Percentiles rank a stretch among this genome's conserved stretches.
Conservation (phyloP, 768 basidiomycete genomes). For the Pholiota molesta region DNA sequence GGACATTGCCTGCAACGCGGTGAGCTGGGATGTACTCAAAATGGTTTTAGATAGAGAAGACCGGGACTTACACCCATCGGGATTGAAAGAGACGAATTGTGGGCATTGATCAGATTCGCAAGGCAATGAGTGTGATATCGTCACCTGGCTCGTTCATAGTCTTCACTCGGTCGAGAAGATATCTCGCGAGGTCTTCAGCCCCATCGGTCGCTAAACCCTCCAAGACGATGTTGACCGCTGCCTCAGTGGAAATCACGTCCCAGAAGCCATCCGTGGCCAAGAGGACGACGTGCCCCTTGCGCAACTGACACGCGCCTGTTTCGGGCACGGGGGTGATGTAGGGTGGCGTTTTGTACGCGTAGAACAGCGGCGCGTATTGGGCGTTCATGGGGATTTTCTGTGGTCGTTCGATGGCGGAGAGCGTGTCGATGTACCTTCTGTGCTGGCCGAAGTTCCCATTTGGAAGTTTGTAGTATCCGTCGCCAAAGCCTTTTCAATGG, state of each 20-base stretch:
- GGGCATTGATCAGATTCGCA: slow-evolving; percentile 17
- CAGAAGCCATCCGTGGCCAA: slow-evolving; percentile 60
- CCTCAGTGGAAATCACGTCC: slow-evolving; percentile 53
- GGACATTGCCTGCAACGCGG: neutral
- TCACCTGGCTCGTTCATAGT: slow-evolving; percentile 30
- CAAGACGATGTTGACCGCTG: slow-evolving; percentile 44
- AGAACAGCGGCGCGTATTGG: slow-evolving; percentile 37
- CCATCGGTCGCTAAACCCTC: slow-evolving; percentile 22
- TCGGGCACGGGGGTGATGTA: slow-evolving; percentile 58
- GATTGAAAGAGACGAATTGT: neutral
- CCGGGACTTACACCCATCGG: neutral
- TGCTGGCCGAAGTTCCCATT: slow-evolving; percentile 32
- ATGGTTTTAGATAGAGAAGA: neutral
- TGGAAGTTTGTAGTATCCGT: slow-evolving; percentile 42
- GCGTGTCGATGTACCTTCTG: slow-evolving; percentile 34
- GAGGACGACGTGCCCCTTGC: slow-evolving; percentile 46
- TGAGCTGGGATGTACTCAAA: neutral
- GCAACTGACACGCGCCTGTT: slow-evolving; percentile 39
- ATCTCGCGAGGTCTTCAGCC: slow-evolving; percentile 29
- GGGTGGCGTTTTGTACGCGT: slow-evolving; percentile 59
- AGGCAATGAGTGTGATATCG: slow-evolving; percentile 37
- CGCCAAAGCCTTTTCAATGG: slow-evolving; percentile 37
- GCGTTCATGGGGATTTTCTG: slow-evolving; percentile 37
- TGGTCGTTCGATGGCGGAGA: slow-evolving; percentile 34
- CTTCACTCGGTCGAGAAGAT: slow-evolving; percentile 30